These are phyloP conservation scores for Stachybotrys echinatus DNA, from an alignment of 2,329 filamentous ascomycete genomes.

Conservation along the genomic window DNA sequence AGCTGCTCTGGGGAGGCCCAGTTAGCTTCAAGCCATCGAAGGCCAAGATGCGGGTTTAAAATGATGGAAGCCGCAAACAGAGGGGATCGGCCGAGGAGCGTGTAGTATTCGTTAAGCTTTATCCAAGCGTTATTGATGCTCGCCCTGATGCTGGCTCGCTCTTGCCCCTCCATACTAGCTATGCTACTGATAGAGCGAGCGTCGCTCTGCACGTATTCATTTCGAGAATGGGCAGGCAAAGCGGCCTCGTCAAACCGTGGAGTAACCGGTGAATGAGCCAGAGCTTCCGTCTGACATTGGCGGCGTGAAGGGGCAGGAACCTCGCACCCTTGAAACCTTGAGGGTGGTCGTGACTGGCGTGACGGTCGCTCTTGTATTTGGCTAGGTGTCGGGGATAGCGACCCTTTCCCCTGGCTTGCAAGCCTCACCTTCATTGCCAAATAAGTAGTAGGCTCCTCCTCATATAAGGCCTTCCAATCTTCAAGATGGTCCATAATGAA, in stretches of 20 bases:
- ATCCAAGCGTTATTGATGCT: conserved; percentile 3
- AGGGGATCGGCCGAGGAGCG: conserved; percentile 2
- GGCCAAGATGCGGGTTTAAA: conserved; percentile 5
- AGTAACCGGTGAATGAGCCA: neutral
- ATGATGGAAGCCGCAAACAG: conserved; percentile 6
- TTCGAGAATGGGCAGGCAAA: conserved; percentile 4
- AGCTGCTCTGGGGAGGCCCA: conserved; percentile 5
- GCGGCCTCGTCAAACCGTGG: conserved; percentile 5
- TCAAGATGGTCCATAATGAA: conserved; percentile 6
- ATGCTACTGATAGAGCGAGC: conserved; percentile 2
- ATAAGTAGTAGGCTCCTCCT: conserved; percentile 1
- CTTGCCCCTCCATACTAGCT: neutral
- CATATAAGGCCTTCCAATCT: conserved; percentile 5
- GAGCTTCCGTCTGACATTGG: conserved; percentile 2
- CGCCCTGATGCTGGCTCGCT: neutral
- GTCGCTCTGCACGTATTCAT: conserved; percentile 5
- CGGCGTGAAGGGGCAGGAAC: neutral
- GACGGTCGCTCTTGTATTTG: neutral
- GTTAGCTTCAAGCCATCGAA: conserved; percentile 4
- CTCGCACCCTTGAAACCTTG: neutral
- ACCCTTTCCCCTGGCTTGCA: neutral
- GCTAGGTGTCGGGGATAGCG: neutral
- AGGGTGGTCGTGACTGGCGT: neutral
- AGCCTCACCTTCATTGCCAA: conserved; percentile 1
- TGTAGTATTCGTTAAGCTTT: conserved; percentile 8